Evolutionary conservation across 257 asterid species (phyloP).

Genomic region (Forsythia viridissima): DNA sequence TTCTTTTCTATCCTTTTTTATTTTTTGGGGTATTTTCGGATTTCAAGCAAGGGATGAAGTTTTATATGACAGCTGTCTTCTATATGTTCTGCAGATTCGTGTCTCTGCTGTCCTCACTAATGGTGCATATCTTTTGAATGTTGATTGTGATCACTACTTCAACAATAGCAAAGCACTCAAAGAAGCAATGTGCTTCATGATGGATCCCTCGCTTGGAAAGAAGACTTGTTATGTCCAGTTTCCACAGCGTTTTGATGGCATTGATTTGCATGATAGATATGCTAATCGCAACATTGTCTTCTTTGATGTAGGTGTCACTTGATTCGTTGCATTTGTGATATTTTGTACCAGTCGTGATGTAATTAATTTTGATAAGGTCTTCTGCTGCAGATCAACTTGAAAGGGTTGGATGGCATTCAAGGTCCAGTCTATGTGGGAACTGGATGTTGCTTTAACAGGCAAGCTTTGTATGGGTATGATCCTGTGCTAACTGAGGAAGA

Average conservation of each 20-base stretch:
- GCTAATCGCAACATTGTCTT: constrained; percentile 65
- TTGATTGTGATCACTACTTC: constrained; percentile 49
- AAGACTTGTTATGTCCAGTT: constrained; percentile 47
- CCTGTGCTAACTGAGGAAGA: constrained; percentile 62
- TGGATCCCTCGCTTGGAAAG: constrained; percentile 48
- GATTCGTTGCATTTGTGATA: background rate
- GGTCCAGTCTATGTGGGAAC: constrained; percentile 67
- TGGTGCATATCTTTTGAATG: constrained; percentile 45
- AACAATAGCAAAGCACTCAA: constrained; percentile 46
- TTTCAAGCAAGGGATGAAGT: too few relatives aligned
- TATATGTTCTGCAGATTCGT: constrained; percentile 32
- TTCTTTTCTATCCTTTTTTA: too few relatives aligned
- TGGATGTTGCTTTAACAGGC: constrained; percentile 58
- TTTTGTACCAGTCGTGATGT: background rate
- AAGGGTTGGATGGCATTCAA: constrained; percentile 60
- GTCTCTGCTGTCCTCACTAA: constrained; percentile 51
- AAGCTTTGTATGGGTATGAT: constrained; percentile 56
- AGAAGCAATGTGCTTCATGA: constrained; percentile 49
- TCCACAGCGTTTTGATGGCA: constrained; percentile 73
- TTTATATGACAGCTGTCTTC: background rate
- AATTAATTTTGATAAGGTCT: constrained; percentile 4
- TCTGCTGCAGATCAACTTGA: constrained; percentile 51
- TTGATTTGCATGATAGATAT: constrained; percentile 73
- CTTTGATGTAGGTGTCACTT: constrained; percentile 40
- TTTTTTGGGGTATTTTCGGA: too few relatives aligned